Base-by-base conservation (phyloP, 1,284 basidiomycete genomes). In the Cutaneotrichosporon mucoides region DNA sequence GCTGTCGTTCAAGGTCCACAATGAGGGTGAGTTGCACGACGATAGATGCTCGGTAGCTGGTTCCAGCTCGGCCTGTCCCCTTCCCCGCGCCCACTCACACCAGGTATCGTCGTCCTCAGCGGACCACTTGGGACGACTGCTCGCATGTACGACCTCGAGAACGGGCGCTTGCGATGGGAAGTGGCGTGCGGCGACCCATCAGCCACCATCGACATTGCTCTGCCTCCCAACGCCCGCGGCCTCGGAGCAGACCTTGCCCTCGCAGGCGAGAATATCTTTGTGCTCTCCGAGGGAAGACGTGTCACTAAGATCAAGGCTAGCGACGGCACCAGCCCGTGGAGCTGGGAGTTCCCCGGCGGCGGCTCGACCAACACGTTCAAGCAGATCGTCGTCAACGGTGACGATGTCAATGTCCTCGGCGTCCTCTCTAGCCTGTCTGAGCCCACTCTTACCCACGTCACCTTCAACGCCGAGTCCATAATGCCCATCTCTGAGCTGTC, bases 121-220 rank as follows among this genome's bases (percentile, higher is more conserved):
- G 91, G 90, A 10, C 80, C 85, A 2, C 85, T 86, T 4, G 89
- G 86, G 3, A 81, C 87, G 6, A 87, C 81, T 0, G 79, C 89
- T n/a, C 85, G 91, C 16, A 75, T 85, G 10, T 87, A 90, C 68
- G 85, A 91, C 49, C 78, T 81, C 7, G 69, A 79, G 3, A 86
- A 84, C 0, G 93, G 93, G 0, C 72, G 83, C 48, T 79, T 92
- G n/a, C 62, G 88, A 2, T 82, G 86, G 67, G 90, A 95, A 75
- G 81, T 79, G n/a, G 4, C 70, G 73, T 2, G 76, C 74, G n/a
- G 71, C 35, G 67, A 83, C 3, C 83, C 82, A 3, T 73, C 37
- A 9, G 40, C 53, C 37, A 44, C 24, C 15, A 33, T 44, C 43
- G 53, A 48, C 15, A 33, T 15, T 11, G n/a, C 49, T 33, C 16